These are phyloP conservation scores for Botryosphaeria dothidea DNA, from an alignment of 2,329 filamentous ascomycete species.

Conservation along the genomic window DNA sequence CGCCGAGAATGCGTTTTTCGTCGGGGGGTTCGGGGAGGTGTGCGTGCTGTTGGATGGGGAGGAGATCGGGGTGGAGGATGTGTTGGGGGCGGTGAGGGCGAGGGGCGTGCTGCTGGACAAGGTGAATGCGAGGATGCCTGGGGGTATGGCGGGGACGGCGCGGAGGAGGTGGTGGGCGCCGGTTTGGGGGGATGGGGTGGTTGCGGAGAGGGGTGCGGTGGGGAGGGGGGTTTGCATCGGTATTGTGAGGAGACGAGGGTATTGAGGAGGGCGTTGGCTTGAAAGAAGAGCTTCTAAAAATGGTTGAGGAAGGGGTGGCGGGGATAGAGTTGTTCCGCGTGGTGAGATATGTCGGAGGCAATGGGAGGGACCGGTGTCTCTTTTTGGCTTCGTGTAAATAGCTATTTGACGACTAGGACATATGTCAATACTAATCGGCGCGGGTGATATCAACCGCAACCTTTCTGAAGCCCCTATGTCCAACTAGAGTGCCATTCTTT, in stretches of 20 bases:
- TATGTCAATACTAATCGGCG: too few species aligned
- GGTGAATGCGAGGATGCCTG: background rate
- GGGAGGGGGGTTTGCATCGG: background rate
- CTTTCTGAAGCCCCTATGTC: too few species aligned
- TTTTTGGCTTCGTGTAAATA: too few species aligned
- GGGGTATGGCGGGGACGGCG: background rate
- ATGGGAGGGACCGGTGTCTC: too few species aligned
- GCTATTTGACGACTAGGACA: too few species aligned
- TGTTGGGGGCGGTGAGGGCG: background rate
- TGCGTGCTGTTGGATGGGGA: background rate
- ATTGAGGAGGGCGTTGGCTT: background rate
- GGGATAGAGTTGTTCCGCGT: too few species aligned
- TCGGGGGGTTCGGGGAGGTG: background rate
- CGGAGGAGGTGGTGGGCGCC: background rate
- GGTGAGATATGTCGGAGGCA: too few species aligned
- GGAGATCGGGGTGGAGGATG: background rate
- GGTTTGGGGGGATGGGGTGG: background rate
- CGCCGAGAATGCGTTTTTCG: slow-evolving; percentile 1
- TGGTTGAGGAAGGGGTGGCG: too few species aligned
- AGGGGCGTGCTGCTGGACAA: too few species aligned
- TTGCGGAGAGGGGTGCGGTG: background rate
- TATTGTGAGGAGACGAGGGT: background rate
- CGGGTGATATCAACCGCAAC: too few species aligned
- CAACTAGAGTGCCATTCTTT: too few species aligned
- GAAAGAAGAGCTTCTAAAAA: too few species aligned